Conservation (phyloP, 2,329 filamentous ascomycete genomes). For the Aspergillus udagawae region DNA sequence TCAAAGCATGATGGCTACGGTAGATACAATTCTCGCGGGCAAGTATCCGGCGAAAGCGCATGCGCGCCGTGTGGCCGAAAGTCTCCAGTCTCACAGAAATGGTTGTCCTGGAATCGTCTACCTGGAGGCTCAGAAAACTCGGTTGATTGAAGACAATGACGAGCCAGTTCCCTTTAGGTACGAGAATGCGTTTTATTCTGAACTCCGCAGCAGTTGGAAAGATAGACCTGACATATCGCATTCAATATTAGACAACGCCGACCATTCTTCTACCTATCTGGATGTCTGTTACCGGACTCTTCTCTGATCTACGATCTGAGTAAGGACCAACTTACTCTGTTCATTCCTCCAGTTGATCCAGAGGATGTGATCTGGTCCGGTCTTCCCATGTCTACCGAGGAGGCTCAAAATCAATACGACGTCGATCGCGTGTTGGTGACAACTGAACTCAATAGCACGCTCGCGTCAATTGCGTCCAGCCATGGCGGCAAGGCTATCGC, state of each 20-base stretch:
- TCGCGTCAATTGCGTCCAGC: slow-evolving; percentile 48
- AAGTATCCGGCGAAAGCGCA: slow-evolving; percentile 84
- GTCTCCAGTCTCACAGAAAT: slow-evolving; percentile 62
- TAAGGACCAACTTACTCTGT: slow-evolving; percentile 71
- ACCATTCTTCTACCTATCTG: slow-evolving; percentile 92
- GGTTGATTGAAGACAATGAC: slow-evolving; percentile 86
- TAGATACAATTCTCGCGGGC: slow-evolving; percentile 45
- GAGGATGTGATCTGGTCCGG: slow-evolving; percentile 92
- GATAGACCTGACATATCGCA: slow-evolving; percentile 3
- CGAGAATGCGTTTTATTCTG: neutral
- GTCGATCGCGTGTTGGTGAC: slow-evolving; percentile 73
- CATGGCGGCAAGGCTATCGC: slow-evolving; percentile 49
- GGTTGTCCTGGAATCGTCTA: slow-evolving; percentile 74
- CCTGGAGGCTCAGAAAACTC: slow-evolving; percentile 77
- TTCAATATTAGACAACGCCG: slow-evolving; percentile 66
- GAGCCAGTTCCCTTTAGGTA: slow-evolving; percentile 76
- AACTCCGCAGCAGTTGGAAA: neutral
- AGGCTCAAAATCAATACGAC: slow-evolving; percentile 74
- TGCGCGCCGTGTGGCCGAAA: slow-evolving; percentile 75
- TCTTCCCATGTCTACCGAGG: slow-evolving; percentile 69
- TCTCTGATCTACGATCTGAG: slow-evolving; percentile 77
- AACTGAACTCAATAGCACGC: slow-evolving; percentile 69
- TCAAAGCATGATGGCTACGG: slow-evolving; percentile 25
- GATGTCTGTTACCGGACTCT: slow-evolving; percentile 75
- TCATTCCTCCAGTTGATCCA: slow-evolving; percentile 83